Evolutionary conservation across 2,329 filamentous ascomycete genomes (phyloP).

Genomic region (Emericellopsis atlantica): DNA sequence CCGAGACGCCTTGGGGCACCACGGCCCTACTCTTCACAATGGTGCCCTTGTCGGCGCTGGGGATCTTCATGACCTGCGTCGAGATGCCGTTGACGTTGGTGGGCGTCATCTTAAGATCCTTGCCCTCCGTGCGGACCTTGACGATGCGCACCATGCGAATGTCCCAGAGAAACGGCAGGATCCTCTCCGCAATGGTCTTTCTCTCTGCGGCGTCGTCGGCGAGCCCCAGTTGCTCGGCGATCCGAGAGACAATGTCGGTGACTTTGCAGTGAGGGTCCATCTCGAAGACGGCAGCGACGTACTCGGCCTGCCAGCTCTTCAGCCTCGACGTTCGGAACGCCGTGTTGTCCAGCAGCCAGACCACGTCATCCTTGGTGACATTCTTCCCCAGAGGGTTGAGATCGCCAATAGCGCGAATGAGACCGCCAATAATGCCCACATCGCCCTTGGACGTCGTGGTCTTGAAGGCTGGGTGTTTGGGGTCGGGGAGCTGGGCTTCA

Average conservation of each 20-base stretch:
- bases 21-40: constrained; percentile 32
- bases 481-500: constrained; percentile 31
- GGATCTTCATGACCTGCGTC: constrained; percentile 44
- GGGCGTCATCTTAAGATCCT: constrained; percentile 48
- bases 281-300: constrained; percentile 71
- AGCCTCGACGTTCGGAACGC: constrained; percentile 48
- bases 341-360: constrained; percentile 88
- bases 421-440: constrained; percentile 13
- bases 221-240: constrained; percentile 59
- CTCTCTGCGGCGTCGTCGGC: constrained; percentile 44
- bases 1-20: constrained; percentile 37
- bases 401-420: constrained; percentile 37
- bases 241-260: constrained; percentile 53
- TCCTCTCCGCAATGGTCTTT: constrained; percentile 49
- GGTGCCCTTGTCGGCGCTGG: constrained; percentile 30
- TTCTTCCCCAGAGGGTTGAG: constrained; percentile 45
- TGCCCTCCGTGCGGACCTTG: constrained; percentile 43
- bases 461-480: constrained; percentile 7
- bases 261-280: constrained; percentile 55
- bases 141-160: constrained; percentile 60
- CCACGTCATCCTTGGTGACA: constrained; percentile 53
- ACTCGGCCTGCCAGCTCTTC: constrained; percentile 64
- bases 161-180: constrained; percentile 68
- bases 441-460: constrained; percentile 7
- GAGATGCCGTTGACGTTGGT: constrained; percentile 62